Conservation (phyloP, 345 rosid genomes). For the sweet orange (Citrus sinensis) region DNA sequence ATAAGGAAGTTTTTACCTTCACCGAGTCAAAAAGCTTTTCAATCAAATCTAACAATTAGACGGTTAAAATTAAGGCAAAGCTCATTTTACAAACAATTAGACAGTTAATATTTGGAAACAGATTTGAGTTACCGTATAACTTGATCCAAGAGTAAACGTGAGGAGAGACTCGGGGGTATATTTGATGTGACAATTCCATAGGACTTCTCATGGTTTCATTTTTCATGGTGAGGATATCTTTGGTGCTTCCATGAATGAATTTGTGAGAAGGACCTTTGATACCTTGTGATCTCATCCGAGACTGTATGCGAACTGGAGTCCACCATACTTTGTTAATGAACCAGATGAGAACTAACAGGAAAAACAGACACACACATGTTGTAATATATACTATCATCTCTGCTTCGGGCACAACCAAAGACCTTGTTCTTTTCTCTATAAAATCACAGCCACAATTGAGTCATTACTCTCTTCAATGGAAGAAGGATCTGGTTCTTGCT, state of each 20-base stretch:
- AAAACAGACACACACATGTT: slow-evolving; percentile 1
- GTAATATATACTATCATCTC: neutral
- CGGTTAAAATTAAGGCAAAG: no score
- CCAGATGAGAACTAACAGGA: slow-evolving; percentile 12
- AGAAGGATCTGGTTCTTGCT: no score
- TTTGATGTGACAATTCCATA: slow-evolving; percentile 23
- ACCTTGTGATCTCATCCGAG: slow-evolving; percentile 22
- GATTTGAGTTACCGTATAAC: slow-evolving; percentile 15
- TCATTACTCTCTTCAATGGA: no score
- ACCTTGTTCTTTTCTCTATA: no score
- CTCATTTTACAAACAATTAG: no score
- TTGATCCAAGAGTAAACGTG: slow-evolving; percentile 28
- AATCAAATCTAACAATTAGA: no score
- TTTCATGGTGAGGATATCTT: slow-evolving; percentile 23
- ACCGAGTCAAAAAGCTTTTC: no score
- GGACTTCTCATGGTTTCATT: slow-evolving; percentile 5
- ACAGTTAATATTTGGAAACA: no score
- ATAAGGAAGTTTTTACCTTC: no score
- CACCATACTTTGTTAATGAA: slow-evolving; percentile 26
- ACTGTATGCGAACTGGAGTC: slow-evolving; percentile 23
- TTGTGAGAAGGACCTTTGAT: slow-evolving; percentile 37
- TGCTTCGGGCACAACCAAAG: neutral
- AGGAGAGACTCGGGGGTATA: slow-evolving; percentile 24
- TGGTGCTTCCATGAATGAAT: slow-evolving; percentile 38
- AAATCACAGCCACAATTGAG: no score